Conservation (phyloP, 371 early-diverging fungal genomes). For the Paraphysoderma sedebokerense region DNA sequence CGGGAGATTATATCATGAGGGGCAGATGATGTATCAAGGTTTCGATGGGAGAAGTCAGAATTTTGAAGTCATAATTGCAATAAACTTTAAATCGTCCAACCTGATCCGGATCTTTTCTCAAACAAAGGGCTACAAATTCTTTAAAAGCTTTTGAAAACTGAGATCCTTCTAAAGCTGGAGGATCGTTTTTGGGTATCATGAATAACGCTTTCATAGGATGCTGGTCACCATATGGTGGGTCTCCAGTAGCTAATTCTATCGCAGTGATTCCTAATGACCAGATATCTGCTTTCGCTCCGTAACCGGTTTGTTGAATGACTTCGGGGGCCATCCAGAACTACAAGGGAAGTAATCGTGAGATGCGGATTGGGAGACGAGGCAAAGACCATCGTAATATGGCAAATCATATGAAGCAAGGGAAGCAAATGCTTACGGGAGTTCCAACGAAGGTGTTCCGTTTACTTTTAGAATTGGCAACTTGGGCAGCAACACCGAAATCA, state of each 20-base stretch:
- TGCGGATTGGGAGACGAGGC: neutral
- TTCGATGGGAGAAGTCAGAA: too few relatives aligned
- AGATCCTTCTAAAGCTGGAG: constrained; percentile 55
- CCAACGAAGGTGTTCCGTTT: constrained; percentile 80
- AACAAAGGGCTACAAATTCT: constrained; percentile 74
- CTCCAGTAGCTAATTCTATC: constrained; percentile 85
- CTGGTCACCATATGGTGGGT: constrained; percentile 80
- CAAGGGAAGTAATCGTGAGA: constrained; percentile 41
- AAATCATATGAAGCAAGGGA: neutral
- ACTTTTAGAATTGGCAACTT: constrained; percentile 52
- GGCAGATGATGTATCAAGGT: too few relatives aligned
- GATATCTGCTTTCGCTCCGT: constrained; percentile 93
- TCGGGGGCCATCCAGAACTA: constrained; percentile 97
- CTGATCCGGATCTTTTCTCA: constrained; percentile 62
- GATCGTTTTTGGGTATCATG: constrained; percentile 77
- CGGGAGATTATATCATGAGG: too few relatives aligned
- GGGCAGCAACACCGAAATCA: constrained; percentile 79
- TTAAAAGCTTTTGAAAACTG: constrained; percentile 70
- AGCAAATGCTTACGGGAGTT: constrained; percentile 15
- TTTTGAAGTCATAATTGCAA: neutral
- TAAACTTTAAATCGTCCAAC: constrained; percentile 21
- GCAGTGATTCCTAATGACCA: constrained; percentile 98
- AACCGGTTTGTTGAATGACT: constrained; percentile 89
- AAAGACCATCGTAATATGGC: too few relatives aligned
- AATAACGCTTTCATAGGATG: constrained; percentile 89